Conservation (phyloP, 768 basidiomycete genomes). For the Naganishia onofrii region DNA sequence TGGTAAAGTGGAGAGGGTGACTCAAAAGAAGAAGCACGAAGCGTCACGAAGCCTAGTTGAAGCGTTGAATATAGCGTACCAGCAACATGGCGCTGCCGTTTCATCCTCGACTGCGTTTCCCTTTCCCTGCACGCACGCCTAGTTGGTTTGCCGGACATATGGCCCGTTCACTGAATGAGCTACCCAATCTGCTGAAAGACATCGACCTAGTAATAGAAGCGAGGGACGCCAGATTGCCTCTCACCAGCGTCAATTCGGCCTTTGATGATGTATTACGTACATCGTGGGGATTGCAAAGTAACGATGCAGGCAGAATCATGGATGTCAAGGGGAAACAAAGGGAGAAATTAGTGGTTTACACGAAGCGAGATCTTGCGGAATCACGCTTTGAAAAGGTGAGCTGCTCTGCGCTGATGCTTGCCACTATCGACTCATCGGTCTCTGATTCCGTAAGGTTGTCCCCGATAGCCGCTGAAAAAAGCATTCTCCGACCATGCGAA, state of each 20-base stretch:
- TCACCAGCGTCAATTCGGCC: conserved; percentile 87
- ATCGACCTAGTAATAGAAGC: conserved; percentile 80
- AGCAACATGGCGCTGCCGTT: conserved; percentile 27
- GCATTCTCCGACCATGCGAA: conserved; percentile 51
- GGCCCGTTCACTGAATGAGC: conserved; percentile 74
- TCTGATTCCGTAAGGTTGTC: background rate
- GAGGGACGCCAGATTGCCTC: conserved; percentile 83
- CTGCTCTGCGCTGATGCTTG: conserved; percentile 56
- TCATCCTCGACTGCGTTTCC: conserved; percentile 40
- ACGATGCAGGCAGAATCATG: conserved; percentile 26
- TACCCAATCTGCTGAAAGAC: conserved; percentile 72
- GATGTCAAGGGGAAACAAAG: conserved; percentile 53
- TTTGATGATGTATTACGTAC: conserved; percentile 63
- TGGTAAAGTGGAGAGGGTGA: too few relatives aligned
- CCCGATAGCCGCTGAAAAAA: conserved; percentile 49
- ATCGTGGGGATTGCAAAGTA: conserved; percentile 40
- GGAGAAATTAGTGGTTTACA: conserved; percentile 85
- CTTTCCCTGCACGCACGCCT: conserved; percentile 66
- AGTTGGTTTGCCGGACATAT: conserved; percentile 98
- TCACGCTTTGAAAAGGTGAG: conserved; percentile 81
- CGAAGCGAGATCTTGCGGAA: conserved; percentile 88
- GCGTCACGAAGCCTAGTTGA: background rate
- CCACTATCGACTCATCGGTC: background rate
- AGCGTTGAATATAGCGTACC: background rate
- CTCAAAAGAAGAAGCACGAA: too few relatives aligned